Conservation (phyloP, 148 eudicot genomes). For the Chenopodium formosanum region DNA sequence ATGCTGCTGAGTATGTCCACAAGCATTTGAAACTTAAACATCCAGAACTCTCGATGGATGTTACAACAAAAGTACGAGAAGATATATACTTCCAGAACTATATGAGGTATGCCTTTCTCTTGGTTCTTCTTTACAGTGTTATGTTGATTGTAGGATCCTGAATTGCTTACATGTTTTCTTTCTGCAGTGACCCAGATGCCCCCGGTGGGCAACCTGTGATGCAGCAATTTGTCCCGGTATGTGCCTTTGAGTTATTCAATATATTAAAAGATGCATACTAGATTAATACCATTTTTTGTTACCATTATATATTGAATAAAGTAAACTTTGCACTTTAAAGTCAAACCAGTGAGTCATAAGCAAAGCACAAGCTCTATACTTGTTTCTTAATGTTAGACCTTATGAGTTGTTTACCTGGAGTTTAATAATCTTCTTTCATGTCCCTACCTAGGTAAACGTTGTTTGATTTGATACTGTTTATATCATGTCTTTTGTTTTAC, state of each 20-base stretch:
- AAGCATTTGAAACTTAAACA: slow-evolving; percentile 96
- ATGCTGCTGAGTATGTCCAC: slow-evolving; percentile 96
- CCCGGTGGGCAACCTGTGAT: slow-evolving; percentile 95
- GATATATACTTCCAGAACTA: slow-evolving; percentile 95
- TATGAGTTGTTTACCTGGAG: not conserved
- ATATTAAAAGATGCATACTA: not conserved
- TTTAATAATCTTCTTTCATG: not conserved
- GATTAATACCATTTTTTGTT: not conserved
- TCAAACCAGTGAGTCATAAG: not conserved
- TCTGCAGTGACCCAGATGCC: slow-evolving; percentile 81
- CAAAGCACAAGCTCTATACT: not conserved
- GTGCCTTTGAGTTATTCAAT: slow-evolving; percentile 18
- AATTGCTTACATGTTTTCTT: slow-evolving; percentile 12
- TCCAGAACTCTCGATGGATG: slow-evolving; percentile 73
- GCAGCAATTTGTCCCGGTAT: slow-evolving; percentile 81
- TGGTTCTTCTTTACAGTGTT: not conserved
- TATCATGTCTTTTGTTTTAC: too few species aligned
- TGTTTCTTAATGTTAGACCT: not conserved
- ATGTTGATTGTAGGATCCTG: not conserved
- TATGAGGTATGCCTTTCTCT: slow-evolving; percentile 62
- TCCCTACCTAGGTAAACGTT: too few species aligned
- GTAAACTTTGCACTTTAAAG: not conserved
- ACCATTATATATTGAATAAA: not conserved
- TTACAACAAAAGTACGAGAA: slow-evolving; percentile 89
- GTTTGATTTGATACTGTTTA: too few species aligned